phyloP scores from a whole-genome alignment of 1,284 basidiomycete species.

The Peniophora sp. region DNA sequence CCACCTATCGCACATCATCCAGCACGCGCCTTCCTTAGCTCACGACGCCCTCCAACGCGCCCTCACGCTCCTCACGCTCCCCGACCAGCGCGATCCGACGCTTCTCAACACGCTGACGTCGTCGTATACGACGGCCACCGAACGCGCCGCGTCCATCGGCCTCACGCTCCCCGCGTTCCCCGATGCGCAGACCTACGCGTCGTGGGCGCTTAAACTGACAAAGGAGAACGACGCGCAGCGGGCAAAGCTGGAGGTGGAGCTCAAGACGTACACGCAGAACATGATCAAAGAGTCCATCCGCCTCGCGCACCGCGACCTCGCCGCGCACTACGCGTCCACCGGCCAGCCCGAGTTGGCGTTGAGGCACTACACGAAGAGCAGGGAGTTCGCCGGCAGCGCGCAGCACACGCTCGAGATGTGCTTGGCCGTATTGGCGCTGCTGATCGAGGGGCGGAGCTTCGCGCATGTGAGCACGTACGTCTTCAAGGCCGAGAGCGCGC shows the following conservation, averaged over 20 bases:
- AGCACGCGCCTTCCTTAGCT: constrained; percentile 56
- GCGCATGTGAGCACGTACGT: constrained; percentile 79
- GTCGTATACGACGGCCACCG: constrained; percentile 47
- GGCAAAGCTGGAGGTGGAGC: constrained; percentile 76
- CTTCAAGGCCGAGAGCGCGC: constrained; percentile 84
- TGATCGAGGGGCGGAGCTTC: constrained; percentile 80
- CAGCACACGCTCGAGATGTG: constrained; percentile 85
- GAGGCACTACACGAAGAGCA: constrained; percentile 75
- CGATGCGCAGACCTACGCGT: constrained; percentile 41
- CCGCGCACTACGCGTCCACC: constrained; percentile 59
- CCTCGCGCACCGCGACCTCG: constrained; percentile 83
- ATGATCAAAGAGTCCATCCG: constrained; percentile 94
- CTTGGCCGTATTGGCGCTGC: constrained; percentile 69
- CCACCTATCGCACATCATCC: constrained; percentile 59
- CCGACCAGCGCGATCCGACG: constrained; percentile 41
- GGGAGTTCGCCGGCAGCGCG: constrained; percentile 81
- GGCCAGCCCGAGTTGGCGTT: constrained; percentile 67
- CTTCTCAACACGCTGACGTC: constrained; percentile 48
- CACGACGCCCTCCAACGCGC: constrained; percentile 61
- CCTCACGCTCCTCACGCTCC: constrained; percentile 50
- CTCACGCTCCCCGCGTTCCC: constrained; percentile 39
- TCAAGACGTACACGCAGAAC: constrained; percentile 85
- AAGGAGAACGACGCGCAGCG: constrained; percentile 57
- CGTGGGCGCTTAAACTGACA: constrained; percentile 60
- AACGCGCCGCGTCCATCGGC: constrained; percentile 31